These are phyloP conservation scores for Coprinopsis strossmayeri DNA, from an alignment of 768 basidiomycete species.

Conservation along the genomic window DNA sequence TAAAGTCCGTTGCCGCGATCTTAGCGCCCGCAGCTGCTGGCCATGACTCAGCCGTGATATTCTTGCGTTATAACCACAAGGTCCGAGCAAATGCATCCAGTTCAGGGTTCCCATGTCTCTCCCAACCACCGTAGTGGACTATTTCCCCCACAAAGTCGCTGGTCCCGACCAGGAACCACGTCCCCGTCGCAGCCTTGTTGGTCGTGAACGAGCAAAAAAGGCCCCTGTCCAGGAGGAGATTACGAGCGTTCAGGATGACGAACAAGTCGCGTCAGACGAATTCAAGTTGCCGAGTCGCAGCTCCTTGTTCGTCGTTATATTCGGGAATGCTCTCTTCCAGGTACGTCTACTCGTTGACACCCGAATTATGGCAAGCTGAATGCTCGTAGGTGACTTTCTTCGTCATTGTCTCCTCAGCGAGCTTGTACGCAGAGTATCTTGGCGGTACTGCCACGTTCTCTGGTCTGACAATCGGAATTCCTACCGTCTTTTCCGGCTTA, in stretches of 20 bases:
- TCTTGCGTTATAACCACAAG: no score
- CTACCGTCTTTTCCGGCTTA: conserved; percentile 54
- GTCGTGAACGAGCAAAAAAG: no score
- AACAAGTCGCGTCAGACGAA: conserved; percentile 12
- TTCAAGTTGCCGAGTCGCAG: conserved; percentile 22
- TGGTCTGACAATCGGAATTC: conserved; percentile 63
- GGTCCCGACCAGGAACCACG: background rate
- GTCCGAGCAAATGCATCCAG: no score
- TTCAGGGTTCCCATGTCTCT: background rate
- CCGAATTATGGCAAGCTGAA: background rate
- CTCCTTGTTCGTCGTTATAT: conserved; percentile 22
- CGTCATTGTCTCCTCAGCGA: conserved; percentile 62
- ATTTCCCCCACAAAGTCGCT: conserved; percentile 3
- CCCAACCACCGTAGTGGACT: conserved; percentile 2
- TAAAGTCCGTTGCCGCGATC: no score
- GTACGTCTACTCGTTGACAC: conserved; percentile 10
- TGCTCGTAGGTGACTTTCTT: conserved; percentile 56
- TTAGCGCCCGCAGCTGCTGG: no score
- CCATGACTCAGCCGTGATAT: no score
- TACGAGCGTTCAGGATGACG: no score
- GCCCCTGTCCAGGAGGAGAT: background rate
- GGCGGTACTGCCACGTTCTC: conserved; percentile 69
- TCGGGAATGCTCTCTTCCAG: conserved; percentile 24
- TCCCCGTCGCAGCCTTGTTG: background rate
- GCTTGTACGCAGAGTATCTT: conserved; percentile 52